phyloP scores from a whole-genome alignment of 2,329 filamentous ascomycete genomes.

The Fusarium buxicola region DNA sequence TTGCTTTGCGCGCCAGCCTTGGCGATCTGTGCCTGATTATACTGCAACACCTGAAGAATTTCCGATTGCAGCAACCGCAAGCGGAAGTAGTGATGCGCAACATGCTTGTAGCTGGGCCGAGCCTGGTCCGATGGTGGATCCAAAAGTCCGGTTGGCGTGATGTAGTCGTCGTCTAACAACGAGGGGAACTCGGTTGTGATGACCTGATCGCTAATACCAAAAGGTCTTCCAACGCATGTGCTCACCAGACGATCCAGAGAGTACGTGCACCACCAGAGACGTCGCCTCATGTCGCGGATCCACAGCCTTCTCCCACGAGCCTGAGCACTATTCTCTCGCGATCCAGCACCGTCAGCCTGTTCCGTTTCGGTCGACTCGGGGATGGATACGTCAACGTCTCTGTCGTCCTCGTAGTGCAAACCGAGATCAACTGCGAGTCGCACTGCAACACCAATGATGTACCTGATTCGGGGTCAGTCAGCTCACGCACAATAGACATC shows the following conservation, averaged over 20 bases:
- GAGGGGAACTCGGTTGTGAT: constrained; percentile 97
- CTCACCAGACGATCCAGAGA: constrained; percentile 94
- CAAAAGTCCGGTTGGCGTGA: constrained; percentile 81
- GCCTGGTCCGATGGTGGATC: constrained; percentile 66
- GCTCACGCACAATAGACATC: constrained; percentile 3
- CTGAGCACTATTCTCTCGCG: constrained; percentile 52
- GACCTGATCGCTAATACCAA: constrained; percentile 95
- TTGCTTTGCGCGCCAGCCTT: constrained; percentile 73
- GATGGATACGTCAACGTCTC: constrained; percentile 69
- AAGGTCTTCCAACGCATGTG: constrained; percentile 91
- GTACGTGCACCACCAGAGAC: constrained; percentile 98
- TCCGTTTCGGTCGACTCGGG: constrained; percentile 56
- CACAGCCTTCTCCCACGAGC: constrained; percentile 80
- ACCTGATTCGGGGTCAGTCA: constrained; percentile 58
- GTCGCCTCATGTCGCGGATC: constrained; percentile 84
- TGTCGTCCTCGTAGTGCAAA: constrained; percentile 91
- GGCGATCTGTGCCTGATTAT: constrained; percentile 87
- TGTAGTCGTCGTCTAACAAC: constrained; percentile 86
- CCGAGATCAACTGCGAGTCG: constrained; percentile 91
- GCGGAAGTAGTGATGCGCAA: constrained; percentile 92
- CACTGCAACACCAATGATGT: constrained; percentile 94
- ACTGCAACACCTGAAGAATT: constrained; percentile 92
- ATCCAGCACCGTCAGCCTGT: constrained; percentile 50
- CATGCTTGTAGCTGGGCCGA: constrained; percentile 86
- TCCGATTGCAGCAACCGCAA: constrained; percentile 91